Percentiles rank a stretch among this genome's conserved stretches.
phyloP scores from a whole-genome alignment of 2,329 filamentous ascomycete genomes.

The Nigrospora osmanthi region DNA sequence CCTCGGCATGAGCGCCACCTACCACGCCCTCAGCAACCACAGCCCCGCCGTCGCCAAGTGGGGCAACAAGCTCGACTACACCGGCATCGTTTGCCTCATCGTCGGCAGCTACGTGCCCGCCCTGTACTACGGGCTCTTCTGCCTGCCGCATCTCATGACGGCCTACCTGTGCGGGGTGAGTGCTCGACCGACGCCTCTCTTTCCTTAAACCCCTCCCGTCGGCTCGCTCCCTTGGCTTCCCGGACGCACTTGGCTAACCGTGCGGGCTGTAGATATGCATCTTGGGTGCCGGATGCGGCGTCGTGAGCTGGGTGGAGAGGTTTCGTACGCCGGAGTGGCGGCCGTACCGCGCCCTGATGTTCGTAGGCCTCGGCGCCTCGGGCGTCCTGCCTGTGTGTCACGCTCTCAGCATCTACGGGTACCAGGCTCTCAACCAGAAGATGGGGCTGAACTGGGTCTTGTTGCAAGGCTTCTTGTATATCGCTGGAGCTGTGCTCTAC shows the following conservation, averaged over 20 bases:
- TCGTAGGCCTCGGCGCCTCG: constrained; percentile 77
- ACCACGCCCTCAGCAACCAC: constrained; percentile 80
- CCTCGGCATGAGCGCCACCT: constrained; percentile 76
- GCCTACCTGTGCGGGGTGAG: constrained; percentile 70
- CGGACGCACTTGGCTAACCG: background rate
- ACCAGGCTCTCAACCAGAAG: constrained; percentile 55
- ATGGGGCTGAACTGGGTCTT: constrained; percentile 80
- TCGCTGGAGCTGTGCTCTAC: constrained; percentile 78
- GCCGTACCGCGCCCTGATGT: constrained; percentile 82
- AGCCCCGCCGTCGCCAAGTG: constrained; percentile 68
- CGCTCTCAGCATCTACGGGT: constrained; percentile 60
- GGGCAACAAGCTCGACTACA: constrained; percentile 91
- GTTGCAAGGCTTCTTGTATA: constrained; percentile 74
- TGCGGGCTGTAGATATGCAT: constrained; percentile 56
- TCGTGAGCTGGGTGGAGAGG: constrained; percentile 69
- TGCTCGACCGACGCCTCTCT: constrained; percentile 6
- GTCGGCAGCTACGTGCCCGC: constrained; percentile 86
- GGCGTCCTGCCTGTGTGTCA: constrained; percentile 79
- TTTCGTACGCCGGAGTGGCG: constrained; percentile 82
- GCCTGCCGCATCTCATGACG: constrained; percentile 54
- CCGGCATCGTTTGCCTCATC: constrained; percentile 87
- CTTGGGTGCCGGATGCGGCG: constrained; percentile 68
- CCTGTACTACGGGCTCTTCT: constrained; percentile 80
- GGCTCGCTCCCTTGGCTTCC: background rate
- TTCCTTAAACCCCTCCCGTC: no score